Evolutionary conservation across 2,329 filamentous ascomycete genomes (phyloP).

Genomic region (Cordyceps pruinosa): DNA sequence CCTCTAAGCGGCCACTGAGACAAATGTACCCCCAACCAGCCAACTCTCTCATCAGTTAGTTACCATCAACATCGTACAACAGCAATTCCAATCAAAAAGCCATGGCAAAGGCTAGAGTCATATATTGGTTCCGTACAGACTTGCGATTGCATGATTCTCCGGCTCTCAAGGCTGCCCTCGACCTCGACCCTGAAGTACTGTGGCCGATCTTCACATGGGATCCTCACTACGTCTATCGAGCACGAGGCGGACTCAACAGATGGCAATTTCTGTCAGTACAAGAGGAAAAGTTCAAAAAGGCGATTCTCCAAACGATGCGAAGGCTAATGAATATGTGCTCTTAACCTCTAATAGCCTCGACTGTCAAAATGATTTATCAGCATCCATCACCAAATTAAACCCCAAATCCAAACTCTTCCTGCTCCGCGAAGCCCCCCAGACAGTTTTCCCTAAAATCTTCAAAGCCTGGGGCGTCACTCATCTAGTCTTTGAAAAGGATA

Average conservation of each 20-base stretch:
- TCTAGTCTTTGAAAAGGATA: conserved; percentile 73
- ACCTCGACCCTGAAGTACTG: conserved; percentile 59
- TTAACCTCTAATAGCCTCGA: conserved; percentile 47
- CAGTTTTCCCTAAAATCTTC: conserved; percentile 64
- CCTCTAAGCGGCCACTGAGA: neutral
- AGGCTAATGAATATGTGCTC: too few relatives aligned
- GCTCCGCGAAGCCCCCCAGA: conserved; percentile 65
- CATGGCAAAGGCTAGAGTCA: conserved; percentile 41
- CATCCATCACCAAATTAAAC: conserved; percentile 62
- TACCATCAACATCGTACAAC: neutral
- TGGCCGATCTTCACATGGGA: conserved; percentile 79
- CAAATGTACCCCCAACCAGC: neutral
- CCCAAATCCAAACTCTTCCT: conserved; percentile 64
- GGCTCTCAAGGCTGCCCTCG: conserved; percentile 63
- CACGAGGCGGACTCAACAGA: conserved; percentile 62
- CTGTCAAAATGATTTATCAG: conserved; percentile 64
- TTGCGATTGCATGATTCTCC: conserved; percentile 72
- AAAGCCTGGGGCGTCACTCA: conserved; percentile 68
- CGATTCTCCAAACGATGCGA: too few relatives aligned
- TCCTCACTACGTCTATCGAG: conserved; percentile 69
- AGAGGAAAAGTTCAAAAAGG: too few relatives aligned
- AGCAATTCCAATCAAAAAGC: too few relatives aligned
- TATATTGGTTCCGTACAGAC: conserved; percentile 77
- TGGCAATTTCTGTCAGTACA: conserved; percentile 60
- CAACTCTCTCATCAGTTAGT: neutral